phyloP scores from a whole-genome alignment of 2,329 filamentous ascomycete genomes.

The Xylaria polymorpha region DNA sequence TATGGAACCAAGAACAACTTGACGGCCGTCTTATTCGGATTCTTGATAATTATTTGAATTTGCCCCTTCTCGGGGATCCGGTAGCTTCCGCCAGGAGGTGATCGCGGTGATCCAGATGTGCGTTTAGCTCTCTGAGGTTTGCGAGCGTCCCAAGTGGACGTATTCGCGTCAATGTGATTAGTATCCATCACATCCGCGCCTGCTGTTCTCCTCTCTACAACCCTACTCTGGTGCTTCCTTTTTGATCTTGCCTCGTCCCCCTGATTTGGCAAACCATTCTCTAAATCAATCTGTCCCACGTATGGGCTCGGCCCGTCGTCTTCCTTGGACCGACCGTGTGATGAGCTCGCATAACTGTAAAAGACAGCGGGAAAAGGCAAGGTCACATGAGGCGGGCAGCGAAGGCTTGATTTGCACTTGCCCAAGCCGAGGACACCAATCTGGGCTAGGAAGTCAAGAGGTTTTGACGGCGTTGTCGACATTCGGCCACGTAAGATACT shows the following conservation, averaged over 20 bases:
- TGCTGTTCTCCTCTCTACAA: constrained; percentile 52
- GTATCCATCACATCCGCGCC: constrained; percentile 48
- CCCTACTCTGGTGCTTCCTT: constrained; percentile 61
- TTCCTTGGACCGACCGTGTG: constrained; percentile 69
- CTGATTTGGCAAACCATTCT: constrained; percentile 75
- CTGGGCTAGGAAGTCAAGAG: constrained; percentile 91
- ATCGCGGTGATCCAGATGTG: constrained; percentile 68
- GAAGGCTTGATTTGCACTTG: constrained; percentile 85
- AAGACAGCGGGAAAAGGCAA: constrained; percentile 95
- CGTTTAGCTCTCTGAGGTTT: constrained; percentile 60
- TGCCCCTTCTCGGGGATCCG: constrained; percentile 94
- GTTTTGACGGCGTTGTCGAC: constrained; percentile 94
- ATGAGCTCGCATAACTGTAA: constrained; percentile 85
- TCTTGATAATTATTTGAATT: constrained; percentile 96
- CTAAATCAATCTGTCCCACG: constrained; percentile 90
- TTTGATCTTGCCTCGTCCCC: constrained; percentile 61
- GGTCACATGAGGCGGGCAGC: constrained; percentile 89
- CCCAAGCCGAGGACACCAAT: constrained; percentile 93
- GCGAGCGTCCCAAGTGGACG: constrained; percentile 50
- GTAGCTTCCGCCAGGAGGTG: constrained; percentile 88
- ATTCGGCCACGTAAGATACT: constrained; percentile 94
- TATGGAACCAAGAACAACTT: constrained; percentile 96
- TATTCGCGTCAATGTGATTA: constrained; percentile 36
- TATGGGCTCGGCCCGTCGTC: constrained; percentile 95
- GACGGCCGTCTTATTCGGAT: constrained; percentile 97